These are phyloP conservation scores for Ceratocystis harringtonii DNA, from an alignment of 2,329 filamentous ascomycete species.

Conservation along the genomic window DNA sequence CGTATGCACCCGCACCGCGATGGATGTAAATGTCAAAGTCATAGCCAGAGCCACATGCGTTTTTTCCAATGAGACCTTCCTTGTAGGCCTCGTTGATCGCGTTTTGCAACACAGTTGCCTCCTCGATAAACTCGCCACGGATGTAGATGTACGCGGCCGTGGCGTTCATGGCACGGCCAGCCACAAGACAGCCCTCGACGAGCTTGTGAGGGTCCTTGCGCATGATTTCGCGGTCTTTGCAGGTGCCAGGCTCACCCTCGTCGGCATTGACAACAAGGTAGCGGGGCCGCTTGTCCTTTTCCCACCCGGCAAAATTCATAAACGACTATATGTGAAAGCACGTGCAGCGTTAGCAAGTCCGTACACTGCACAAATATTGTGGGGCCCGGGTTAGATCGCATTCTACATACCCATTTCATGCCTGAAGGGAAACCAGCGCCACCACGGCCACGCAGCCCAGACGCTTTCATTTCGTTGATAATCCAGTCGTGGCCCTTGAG, in stretches of 20 bases:
- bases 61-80: slow-evolving; percentile 91
- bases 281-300: slow-evolving; percentile 88
- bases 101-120: slow-evolving; percentile 81
- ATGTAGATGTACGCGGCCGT: slow-evolving; percentile 99
- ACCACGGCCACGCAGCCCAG: slow-evolving; percentile 85
- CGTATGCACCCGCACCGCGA: slow-evolving; percentile 92
- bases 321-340: slow-evolving; percentile 52
- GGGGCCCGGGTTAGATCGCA: not conserved
- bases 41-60: slow-evolving; percentile 91
- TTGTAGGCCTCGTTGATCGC: slow-evolving; percentile 97
- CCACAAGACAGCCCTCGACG: slow-evolving; percentile 88
- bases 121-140: slow-evolving; percentile 92
- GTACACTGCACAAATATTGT: not conserved
- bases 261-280: slow-evolving; percentile 98
- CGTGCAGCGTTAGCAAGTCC: not conserved
- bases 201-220: slow-evolving; percentile 99
- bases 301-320: slow-evolving; percentile 99
- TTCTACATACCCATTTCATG: slow-evolving; percentile 79
- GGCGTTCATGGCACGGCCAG: slow-evolving; percentile 96
- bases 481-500: slow-evolving; percentile 96
- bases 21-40: slow-evolving; percentile 97
- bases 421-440: slow-evolving; percentile 96
- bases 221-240: slow-evolving; percentile 99
- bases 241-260: slow-evolving; percentile 95
- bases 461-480: slow-evolving; percentile 93